A percentile compares a stretch with the other conserved stretches of the same genome.
These are phyloP conservation scores for Acarospora socialis DNA, from an alignment of 2,329 filamentous ascomycete species.

Conservation along the genomic window DNA sequence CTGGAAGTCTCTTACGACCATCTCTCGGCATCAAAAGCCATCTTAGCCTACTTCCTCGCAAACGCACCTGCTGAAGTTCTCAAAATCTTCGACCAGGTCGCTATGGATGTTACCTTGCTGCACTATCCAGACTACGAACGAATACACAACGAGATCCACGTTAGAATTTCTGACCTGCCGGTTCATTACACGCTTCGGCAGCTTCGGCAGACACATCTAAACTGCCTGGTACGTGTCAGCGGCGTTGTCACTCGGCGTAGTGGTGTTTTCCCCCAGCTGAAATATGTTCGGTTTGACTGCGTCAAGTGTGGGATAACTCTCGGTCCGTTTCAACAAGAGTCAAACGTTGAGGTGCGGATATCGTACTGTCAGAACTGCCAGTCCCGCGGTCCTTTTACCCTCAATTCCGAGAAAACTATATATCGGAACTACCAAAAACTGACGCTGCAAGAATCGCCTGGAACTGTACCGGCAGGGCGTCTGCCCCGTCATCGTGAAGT, in stretches of 20 bases:
- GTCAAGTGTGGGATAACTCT: slow-evolving; percentile 82
- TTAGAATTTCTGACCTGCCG: slow-evolving; percentile 87
- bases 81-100: slow-evolving; percentile 90
- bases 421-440: slow-evolving; percentile 98
- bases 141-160: slow-evolving; percentile 95
- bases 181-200: slow-evolving; percentile 92
- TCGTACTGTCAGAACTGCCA: slow-evolving; percentile 95
- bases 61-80: slow-evolving; percentile 93
- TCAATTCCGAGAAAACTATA: slow-evolving; percentile 95
- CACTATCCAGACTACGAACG: slow-evolving; percentile 97
- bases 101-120: slow-evolving; percentile 88
- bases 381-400: slow-evolving; percentile 80
- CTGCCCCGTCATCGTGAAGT: slow-evolving; percentile 88
- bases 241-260: slow-evolving; percentile 89
- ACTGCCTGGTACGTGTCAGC: slow-evolving; percentile 85
- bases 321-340: slow-evolving; percentile 94
- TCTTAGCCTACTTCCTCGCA: slow-evolving; percentile 86
- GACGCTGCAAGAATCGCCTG: slow-evolving; percentile 91
- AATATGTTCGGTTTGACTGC: slow-evolving; percentile 98
- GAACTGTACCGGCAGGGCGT: slow-evolving; percentile 89
- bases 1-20: slow-evolving; percentile 94
- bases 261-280: slow-evolving; percentile 93
- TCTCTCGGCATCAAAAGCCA: slow-evolving; percentile 77
- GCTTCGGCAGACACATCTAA: slow-evolving; percentile 85
- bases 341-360: slow-evolving; percentile 89